Evolutionary conservation across 805 yeast genomes (phyloP), one percentile per base, ranked within the genome.

Genomic region (Candida namnaoensis): DNA sequence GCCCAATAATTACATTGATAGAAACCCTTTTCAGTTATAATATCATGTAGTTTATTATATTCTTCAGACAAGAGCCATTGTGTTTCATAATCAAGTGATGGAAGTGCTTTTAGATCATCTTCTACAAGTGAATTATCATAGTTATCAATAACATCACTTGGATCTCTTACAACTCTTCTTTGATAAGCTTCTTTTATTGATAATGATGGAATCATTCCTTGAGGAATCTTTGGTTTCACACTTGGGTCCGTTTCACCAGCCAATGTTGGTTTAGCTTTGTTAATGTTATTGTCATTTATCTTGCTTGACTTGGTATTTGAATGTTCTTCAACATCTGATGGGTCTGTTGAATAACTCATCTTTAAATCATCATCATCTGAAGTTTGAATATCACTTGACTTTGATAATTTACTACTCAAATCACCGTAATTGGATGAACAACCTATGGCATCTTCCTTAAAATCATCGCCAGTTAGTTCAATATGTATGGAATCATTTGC

Each of bases 1-100:
- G 73, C 77, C 71, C 80, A 67, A 58, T 87, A 88, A 44, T 78
- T 72, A 58, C 95, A 88, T 36, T 80, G 64, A 56, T 86, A 88
- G 36, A 72, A 72, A 1, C 88, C 88, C 11, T 69, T 74, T 1
- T 64, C 65, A 13, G 71, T 72, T 34, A 88, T 54, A 32, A 61
- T 56, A 19, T 70, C 58, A 56, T 85, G 90, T 28, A 88, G 65
- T 38, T 65, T 67, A 42, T 77, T 70, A 61, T 84, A 88, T 56
- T 75, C 77, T 14, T 54, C 51, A 3, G 82, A 68, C 32, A 88
- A 65, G 30, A 49, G 37, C 19, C 67, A 60, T 53, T 88, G 96
- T 0, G 95, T 83, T 7, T 67, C 61, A 46, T 73, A 72, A 52
- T 86, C 95, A 38, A 88, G 62, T 1, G 76, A 47, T 0, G 96